A percentile compares a stretch with the other conserved stretches of the same genome.
These are phyloP conservation scores for Cephaloascus albidus DNA, from an alignment of 805 yeast genomes.

Conservation along the genomic window DNA sequence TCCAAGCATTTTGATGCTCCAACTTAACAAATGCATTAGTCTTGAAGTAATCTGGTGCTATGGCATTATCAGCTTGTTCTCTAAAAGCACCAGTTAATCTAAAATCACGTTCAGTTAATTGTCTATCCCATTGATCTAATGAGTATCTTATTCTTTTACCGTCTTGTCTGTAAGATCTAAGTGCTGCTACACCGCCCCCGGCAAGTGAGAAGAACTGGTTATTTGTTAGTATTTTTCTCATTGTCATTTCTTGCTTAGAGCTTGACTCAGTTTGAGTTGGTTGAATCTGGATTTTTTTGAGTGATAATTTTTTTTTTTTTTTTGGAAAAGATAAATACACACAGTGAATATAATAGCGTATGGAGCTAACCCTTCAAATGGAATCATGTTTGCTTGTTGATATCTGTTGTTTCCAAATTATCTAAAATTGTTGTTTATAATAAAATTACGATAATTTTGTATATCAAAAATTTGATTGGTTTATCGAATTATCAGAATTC, in stretches of 20 bases:
- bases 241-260: too few species aligned
- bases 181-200: conserved; percentile 38
- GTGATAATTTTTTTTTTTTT: too few species aligned
- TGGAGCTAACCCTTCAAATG: conserved; percentile 61
- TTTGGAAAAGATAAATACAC: conserved; percentile 13
- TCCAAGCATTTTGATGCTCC: not conserved
- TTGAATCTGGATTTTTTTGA: too few species aligned
- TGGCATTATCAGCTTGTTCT: conserved; percentile 55
- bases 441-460: too few species aligned
- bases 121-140: conserved; percentile 45
- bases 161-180: conserved; percentile 35
- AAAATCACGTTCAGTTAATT: conserved; percentile 62
- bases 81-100: conserved; percentile 68
- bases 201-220: conserved; percentile 40
- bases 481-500: too few species aligned
- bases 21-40: conserved; percentile 40
- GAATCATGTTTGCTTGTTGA: conserved; percentile 47
- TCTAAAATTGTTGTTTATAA: too few species aligned
- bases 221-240: not conserved
- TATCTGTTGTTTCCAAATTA: too few species aligned
- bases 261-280: too few species aligned
- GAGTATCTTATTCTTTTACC: conserved; percentile 44
- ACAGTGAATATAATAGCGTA: conserved; percentile 47
- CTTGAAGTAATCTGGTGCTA: conserved; percentile 73
- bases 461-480: too few species aligned